Percentiles rank a stretch among this genome's conserved stretches.
phyloP scores from a whole-genome alignment of 768 basidiomycete genomes.

The Mycena olivaceomarginata region DNA sequence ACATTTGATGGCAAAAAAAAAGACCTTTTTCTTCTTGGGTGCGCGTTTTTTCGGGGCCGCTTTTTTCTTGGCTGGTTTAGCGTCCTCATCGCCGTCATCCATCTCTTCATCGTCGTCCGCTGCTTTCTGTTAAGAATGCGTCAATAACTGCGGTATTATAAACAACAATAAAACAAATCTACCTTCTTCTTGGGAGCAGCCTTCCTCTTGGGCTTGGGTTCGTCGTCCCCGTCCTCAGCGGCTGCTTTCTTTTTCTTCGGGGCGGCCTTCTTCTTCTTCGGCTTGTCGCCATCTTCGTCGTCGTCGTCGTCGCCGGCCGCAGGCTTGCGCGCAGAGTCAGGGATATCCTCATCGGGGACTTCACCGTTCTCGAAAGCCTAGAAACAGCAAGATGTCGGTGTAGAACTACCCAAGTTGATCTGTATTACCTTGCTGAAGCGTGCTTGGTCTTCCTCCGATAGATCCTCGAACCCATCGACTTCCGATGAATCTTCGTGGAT shows the following conservation, averaged over 20 bases:
- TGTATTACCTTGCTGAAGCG: constrained; percentile 63
- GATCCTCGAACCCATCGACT: constrained; percentile 90
- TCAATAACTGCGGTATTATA: constrained; percentile 12
- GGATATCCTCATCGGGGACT: constrained; percentile 90
- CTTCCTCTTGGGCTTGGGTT: constrained; percentile 56
- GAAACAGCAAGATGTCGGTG: neutral
- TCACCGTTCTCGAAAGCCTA: constrained; percentile 85
- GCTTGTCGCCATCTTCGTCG: constrained; percentile 68
- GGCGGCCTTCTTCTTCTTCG: constrained; percentile 71
- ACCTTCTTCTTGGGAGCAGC: constrained; percentile 60
- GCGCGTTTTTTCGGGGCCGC: constrained; percentile 63
- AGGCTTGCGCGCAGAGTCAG: constrained; percentile 80
- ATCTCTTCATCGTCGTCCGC: constrained; percentile 58
- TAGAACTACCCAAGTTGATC: neutral
- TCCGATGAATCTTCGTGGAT: constrained; percentile 76
- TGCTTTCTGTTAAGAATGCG: constrained; percentile 41
- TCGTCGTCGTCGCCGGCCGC: constrained; percentile 58
- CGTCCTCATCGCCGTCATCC: constrained; percentile 45
- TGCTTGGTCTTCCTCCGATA: constrained; percentile 80
- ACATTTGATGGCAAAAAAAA: constrained; percentile 19
- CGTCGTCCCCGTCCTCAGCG: constrained; percentile 56
- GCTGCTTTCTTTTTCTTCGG: constrained; percentile 54
- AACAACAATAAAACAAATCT: neutral
- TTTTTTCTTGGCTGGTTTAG: constrained; percentile 62
- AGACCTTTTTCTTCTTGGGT: constrained; percentile 59